phyloP scores from a whole-genome alignment of 768 basidiomycete species.

The Mycena pura region DNA sequence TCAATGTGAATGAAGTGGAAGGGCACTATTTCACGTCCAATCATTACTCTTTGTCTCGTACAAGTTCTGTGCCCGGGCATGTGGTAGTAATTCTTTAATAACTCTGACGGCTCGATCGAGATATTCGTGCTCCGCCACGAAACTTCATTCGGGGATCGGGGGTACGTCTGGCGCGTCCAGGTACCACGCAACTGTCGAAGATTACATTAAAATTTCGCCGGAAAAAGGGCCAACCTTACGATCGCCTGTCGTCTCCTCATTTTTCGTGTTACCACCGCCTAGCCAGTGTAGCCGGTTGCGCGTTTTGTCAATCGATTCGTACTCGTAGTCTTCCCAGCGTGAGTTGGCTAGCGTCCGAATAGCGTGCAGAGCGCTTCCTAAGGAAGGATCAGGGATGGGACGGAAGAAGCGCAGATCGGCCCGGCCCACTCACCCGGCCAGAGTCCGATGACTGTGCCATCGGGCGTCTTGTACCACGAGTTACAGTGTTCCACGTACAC shows the following conservation, averaged over 20 bases:
- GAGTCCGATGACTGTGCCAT: conserved; percentile 11
- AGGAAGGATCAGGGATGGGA: neutral
- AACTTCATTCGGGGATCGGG: conserved; percentile 10
- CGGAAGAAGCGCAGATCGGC: neutral
- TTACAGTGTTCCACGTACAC: conserved; percentile 14
- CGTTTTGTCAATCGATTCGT: conserved; percentile 15
- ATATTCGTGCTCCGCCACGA: no score
- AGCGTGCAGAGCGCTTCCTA: conserved; percentile 15
- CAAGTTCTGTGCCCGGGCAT: no score
- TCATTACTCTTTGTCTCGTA: no score
- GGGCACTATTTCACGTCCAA: no score
- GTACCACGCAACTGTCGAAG: conserved; percentile 13
- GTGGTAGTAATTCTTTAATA: no score
- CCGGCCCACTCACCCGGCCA: conserved; percentile 3
- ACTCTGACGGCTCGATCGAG: no score
- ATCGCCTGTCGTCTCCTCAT: conserved; percentile 15
- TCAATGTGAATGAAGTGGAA: no score
- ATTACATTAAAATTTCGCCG: neutral
- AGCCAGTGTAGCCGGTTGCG: conserved; percentile 15
- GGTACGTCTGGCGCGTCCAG: conserved; percentile 5
- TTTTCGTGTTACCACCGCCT: conserved; percentile 11
- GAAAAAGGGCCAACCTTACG: neutral
- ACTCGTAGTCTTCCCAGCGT: conserved; percentile 20
- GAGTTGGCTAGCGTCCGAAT: conserved; percentile 3
- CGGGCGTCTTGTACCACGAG: conserved; percentile 18